Conservation (phyloP, 495 filamentous ascomycete species). For the Extremus antarcticus region DNA sequence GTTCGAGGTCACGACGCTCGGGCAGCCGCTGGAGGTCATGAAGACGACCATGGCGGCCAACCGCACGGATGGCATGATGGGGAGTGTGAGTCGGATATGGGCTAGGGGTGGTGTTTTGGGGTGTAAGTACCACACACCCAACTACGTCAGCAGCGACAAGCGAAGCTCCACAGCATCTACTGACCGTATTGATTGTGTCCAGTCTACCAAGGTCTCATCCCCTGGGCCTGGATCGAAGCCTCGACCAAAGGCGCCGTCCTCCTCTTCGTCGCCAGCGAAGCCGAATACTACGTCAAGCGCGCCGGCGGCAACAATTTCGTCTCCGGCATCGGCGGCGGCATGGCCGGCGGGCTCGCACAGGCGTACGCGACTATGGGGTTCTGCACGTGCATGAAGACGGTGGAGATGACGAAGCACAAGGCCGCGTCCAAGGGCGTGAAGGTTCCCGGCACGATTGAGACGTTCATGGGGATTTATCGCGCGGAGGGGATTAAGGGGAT, state of each 20-base stretch:
- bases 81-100: conserved; percentile 81
- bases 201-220: conserved; percentile 99
- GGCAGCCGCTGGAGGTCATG: conserved; percentile 93
- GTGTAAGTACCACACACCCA: conserved; percentile 55
- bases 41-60: conserved; percentile 99
- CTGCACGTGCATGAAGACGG: conserved; percentile 99
- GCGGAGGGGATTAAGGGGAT: conserved; percentile 91
- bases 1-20: conserved; percentile 89
- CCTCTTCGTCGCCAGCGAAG: conserved; percentile 97
- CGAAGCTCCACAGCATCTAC: not conserved
- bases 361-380: conserved; percentile 99
- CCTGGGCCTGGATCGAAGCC: conserved; percentile 99
- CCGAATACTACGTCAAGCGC: conserved; percentile 78
- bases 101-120: conserved; percentile 84
- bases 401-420: conserved; percentile 98
- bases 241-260: conserved; percentile 98
- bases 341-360: conserved; percentile 89
- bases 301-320: conserved; percentile 78
- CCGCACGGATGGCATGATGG: conserved; percentile 73
- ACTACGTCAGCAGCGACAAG: not conserved
- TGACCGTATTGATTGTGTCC: conserved; percentile 19
- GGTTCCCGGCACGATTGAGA: conserved; percentile 76
- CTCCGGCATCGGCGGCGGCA: conserved; percentile 81
- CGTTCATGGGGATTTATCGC: conserved; percentile 95
- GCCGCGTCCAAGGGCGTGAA: conserved; percentile 71